phyloP scores from a whole-genome alignment of 2,329 filamentous ascomycete genomes.

The Penicillium digitatum region DNA sequence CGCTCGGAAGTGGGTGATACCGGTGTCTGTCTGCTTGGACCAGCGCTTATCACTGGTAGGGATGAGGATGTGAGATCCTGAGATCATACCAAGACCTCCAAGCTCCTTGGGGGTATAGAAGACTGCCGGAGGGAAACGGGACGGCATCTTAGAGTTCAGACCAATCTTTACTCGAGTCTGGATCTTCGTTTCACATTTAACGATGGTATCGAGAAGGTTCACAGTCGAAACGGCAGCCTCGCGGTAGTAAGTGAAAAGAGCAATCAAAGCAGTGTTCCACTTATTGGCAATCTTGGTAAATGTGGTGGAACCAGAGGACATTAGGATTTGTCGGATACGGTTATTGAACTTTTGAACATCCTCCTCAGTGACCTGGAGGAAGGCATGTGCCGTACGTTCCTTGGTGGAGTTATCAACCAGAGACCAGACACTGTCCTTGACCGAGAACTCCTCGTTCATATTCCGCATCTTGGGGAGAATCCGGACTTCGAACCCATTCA shows the following conservation, averaged over 20 bases:
- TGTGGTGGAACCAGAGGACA: conserved; percentile 98
- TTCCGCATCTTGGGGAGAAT: conserved; percentile 95
- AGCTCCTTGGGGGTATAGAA: conserved; percentile 99
- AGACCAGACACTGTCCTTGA: conserved; percentile 98
- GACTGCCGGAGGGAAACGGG: conserved; percentile 93
- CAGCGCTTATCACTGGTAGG: conserved; percentile 96
- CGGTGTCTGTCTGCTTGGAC: conserved; percentile 96
- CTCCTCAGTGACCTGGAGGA: conserved; percentile 95
- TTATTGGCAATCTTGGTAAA: conserved; percentile 99
- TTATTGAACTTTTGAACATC: conserved; percentile 99
- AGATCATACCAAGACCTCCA: conserved; percentile 97
- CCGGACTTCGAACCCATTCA: conserved; percentile 96
- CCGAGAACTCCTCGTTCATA: conserved; percentile 90
- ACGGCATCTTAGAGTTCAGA: conserved; percentile 98
- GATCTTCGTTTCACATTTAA: conserved; percentile 99
- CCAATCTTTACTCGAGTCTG: conserved; percentile 99
- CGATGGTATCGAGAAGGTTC: conserved; percentile 89
- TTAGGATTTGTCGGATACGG: conserved; percentile 93
- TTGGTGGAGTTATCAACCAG: conserved; percentile 94
- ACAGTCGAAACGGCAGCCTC: conserved; percentile 96
- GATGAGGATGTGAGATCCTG: conserved; percentile 94
- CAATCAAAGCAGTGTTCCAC: conserved; percentile 97
- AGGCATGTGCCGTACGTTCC: conserved; percentile 93
- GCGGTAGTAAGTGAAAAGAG: conserved; percentile 96
- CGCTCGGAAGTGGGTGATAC: conserved; percentile 92